These are phyloP conservation scores for Candida broadrunensis DNA, from an alignment of 805 yeast species.

Conservation along the genomic window DNA sequence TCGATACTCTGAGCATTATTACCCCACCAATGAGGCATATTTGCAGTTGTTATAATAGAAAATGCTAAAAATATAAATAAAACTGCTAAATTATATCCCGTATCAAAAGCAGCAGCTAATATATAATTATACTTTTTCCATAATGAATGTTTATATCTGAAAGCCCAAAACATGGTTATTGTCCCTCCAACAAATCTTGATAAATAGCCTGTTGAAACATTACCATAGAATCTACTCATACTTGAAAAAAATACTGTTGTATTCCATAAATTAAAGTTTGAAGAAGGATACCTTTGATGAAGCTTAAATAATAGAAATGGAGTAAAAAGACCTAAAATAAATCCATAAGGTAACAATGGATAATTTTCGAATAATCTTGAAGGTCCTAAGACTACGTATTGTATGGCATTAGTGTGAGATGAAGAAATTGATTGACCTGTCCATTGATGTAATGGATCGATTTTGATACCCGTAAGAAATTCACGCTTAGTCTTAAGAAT, in stretches of 20 bases:
- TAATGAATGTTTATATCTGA: constrained; percentile 30
- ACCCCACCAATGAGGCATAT: constrained; percentile 50
- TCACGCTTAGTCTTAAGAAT: constrained; percentile 37
- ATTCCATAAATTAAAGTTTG: constrained; percentile 38
- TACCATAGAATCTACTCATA: constrained; percentile 48
- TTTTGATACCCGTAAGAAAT: constrained; percentile 29
- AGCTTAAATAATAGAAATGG: constrained; percentile 33
- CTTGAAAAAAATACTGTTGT: constrained; percentile 48
- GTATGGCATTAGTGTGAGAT: constrained; percentile 48
- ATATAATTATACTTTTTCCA: constrained; percentile 48
- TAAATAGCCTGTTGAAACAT: constrained; percentile 46
- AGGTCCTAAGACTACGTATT: constrained; percentile 51
- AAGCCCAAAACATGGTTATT: constrained; percentile 44
- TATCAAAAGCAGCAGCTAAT: constrained; percentile 50
- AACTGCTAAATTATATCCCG: constrained; percentile 46
- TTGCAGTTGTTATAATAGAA: constrained; percentile 15
- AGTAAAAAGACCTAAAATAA: constrained; percentile 34
- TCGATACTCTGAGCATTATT: constrained; percentile 43
- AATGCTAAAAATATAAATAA: constrained; percentile 36
- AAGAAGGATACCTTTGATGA: constrained; percentile 23
- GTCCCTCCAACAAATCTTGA: constrained; percentile 49
- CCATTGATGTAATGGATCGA: constrained; percentile 51
- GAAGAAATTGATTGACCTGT: constrained; percentile 44
- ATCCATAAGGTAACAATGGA: constrained; percentile 43
- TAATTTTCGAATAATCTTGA: constrained; percentile 41